Conservation (phyloP, 805 yeast genomes). For the Yamadazyma scolyti region DNA sequence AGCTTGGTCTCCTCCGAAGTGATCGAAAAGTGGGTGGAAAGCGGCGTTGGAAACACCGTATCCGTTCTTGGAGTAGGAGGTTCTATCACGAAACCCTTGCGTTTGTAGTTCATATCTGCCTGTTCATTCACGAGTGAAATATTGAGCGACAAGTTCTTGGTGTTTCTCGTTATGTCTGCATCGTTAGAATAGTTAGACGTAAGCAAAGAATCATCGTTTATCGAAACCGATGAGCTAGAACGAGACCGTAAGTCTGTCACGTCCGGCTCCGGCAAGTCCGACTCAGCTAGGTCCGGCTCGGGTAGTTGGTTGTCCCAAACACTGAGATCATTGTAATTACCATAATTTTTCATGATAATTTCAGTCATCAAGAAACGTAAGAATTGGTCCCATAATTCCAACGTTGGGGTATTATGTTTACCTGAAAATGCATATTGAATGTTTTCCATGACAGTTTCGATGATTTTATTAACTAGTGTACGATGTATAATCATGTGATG, state of each 20-base stretch:
- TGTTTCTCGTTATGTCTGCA: constrained; percentile 22
- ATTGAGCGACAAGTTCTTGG: constrained; percentile 21
- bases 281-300: constrained; percentile 12
- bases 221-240: too few relatives aligned
- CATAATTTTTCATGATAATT: constrained; percentile 10
- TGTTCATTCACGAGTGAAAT: constrained; percentile 10
- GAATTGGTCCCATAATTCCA: constrained; percentile 19
- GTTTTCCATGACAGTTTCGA: constrained; percentile 16
- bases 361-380: constrained; percentile 15
- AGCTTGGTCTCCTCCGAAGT: constrained; percentile 12
- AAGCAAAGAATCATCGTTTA: constrained; percentile 4
- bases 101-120: constrained; percentile 6
- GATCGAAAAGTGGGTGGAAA: constrained; percentile 11
- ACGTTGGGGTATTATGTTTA: constrained; percentile 6
- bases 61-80: constrained; percentile 10
- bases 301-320: constrained; percentile 6
- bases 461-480: constrained; percentile 11
- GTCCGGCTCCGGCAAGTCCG: too few relatives aligned
- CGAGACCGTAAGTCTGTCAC: too few relatives aligned
- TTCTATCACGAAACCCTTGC: constrained; percentile 12
- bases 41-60: constrained; percentile 9
- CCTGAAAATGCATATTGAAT: constrained; percentile 10
- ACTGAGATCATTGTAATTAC: constrained; percentile 4
- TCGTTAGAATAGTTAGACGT: constrained; percentile 3
- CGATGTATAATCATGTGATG: constrained; percentile 9